Conservation (phyloP, 2,329 filamentous ascomycete species). For the Eutypella sp. region DNA sequence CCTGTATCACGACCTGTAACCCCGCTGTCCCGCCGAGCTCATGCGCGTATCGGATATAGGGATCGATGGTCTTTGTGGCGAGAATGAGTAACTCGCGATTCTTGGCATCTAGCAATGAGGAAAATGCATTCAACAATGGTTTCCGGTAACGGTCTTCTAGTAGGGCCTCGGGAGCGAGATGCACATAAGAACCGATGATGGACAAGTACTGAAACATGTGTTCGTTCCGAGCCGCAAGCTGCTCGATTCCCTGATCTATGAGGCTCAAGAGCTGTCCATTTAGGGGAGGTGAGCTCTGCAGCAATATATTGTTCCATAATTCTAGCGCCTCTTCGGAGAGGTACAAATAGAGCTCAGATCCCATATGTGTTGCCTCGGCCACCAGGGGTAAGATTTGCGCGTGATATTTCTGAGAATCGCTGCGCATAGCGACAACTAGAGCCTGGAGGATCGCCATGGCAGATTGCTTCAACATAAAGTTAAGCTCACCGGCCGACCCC, state of each 20-base stretch:
- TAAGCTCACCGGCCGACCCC: conserved; percentile 73
- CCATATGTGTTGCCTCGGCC: conserved; percentile 69
- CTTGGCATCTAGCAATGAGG: conserved; percentile 43
- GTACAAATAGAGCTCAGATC: conserved; percentile 71
- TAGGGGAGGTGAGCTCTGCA: conserved; percentile 58
- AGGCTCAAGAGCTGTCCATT: conserved; percentile 59
- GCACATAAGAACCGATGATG: conserved; percentile 65
- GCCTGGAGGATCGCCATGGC: conserved; percentile 82
- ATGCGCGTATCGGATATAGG: conserved; percentile 58
- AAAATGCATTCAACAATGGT: conserved; percentile 45
- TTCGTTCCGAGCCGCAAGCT: conserved; percentile 62
- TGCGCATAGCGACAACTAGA: conserved; percentile 80
- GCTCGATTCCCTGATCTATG: conserved; percentile 57
- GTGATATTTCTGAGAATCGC: conserved; percentile 73
- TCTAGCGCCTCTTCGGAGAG: conserved; percentile 89
- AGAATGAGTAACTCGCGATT: conserved; percentile 55
- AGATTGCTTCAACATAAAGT: conserved; percentile 89
- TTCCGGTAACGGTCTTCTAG: conserved; percentile 51
- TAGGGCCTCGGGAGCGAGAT: conserved; percentile 64
- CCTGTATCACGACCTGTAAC: conserved; percentile 57
- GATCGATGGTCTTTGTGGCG: conserved; percentile 58
- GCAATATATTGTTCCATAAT: conserved; percentile 74
- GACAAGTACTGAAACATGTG: conserved; percentile 57
- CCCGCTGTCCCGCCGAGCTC: conserved; percentile 57
- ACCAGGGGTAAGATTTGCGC: conserved; percentile 77